Percentiles rank a stretch among this genome's conserved stretches.
phyloP scores from a whole-genome alignment of 73 alveolate species.

The Effrenium voratum region DNA sequence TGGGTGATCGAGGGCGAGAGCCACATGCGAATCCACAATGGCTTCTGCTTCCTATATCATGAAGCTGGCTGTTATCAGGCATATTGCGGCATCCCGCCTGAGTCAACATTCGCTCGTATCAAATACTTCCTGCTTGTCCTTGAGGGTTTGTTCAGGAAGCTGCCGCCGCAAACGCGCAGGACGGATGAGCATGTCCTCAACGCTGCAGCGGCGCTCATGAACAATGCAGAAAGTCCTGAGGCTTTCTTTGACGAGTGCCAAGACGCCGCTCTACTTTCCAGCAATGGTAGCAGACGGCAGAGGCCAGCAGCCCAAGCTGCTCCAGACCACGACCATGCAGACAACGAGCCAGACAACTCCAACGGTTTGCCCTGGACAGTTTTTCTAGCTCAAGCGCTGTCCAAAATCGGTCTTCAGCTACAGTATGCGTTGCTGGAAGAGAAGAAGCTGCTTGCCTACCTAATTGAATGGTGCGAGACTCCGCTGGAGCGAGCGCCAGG shows the following conservation, averaged over 20 bases:
- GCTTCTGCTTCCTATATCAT: constrained; percentile 44
- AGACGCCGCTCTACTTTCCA: too few relatives aligned
- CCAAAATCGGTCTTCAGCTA: background rate
- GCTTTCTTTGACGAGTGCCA: background rate
- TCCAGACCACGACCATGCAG: too few relatives aligned
- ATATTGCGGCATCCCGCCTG: constrained; percentile 30
- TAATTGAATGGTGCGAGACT: constrained; percentile 50
- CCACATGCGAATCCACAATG: constrained; percentile 24
- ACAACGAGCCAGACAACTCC: too few relatives aligned
- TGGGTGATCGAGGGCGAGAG: constrained; percentile 60
- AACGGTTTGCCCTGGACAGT: constrained; percentile 6
- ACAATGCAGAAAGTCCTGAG: too few relatives aligned
- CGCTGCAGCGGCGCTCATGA: background rate
- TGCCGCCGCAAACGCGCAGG: background rate
- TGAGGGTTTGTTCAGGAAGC: constrained; percentile 23
- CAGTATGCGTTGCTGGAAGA: constrained; percentile 44
- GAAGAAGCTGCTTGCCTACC: background rate
- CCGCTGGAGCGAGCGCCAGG: background rate
- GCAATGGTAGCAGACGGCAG: too few relatives aligned
- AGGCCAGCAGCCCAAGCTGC: too few relatives aligned
- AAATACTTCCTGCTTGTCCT: background rate
- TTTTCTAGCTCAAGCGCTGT: background rate
- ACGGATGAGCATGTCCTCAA: background rate
- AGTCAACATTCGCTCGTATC: background rate
- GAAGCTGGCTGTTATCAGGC: constrained; percentile 37